Conservation (phyloP, 768 basidiomycete species). For the Goffeauzyma gilvescens region DNA sequence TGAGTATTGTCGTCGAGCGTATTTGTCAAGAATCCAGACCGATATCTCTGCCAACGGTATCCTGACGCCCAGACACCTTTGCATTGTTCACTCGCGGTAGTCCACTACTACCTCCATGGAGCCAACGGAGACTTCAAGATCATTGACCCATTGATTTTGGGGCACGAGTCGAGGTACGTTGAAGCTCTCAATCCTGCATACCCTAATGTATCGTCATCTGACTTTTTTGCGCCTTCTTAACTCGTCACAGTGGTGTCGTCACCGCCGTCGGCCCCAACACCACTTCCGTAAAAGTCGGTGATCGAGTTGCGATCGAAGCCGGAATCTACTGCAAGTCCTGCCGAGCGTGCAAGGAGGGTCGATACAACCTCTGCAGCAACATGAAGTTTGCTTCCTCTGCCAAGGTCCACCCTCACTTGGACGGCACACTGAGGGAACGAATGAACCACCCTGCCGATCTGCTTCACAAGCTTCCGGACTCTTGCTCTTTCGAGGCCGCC, state of each 20-base stretch:
- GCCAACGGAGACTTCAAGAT: constrained; percentile 84
- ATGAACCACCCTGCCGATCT: constrained; percentile 79
- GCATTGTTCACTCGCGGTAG: constrained; percentile 34
- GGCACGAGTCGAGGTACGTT: constrained; percentile 50
- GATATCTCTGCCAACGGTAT: not conserved
- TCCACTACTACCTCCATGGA: constrained; percentile 77
- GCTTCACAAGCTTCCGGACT: constrained; percentile 45
- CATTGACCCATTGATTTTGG: constrained; percentile 68
- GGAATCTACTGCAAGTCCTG: constrained; percentile 36
- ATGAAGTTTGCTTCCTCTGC: constrained; percentile 79
- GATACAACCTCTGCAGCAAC: constrained; percentile 72
- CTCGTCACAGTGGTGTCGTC: constrained; percentile 1
- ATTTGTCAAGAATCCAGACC: not conserved
- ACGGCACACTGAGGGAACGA: constrained; percentile 69
- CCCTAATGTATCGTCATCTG: constrained; percentile 57
- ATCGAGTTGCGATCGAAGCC: constrained; percentile 30
- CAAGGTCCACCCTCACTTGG: constrained; percentile 76
- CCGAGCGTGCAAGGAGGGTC: constrained; percentile 37
- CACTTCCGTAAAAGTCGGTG: constrained; percentile 32
- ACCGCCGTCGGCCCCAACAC: constrained; percentile 63
- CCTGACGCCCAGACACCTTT: not conserved
- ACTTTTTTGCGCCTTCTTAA: not conserved
- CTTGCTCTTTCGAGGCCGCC: constrained; percentile 34
- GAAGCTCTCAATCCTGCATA: too few relatives aligned
- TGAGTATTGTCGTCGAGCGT: constrained; percentile 44